Evolutionary conservation across 495 filamentous ascomycete genomes (phyloP), one percentile per base, ranked within the genome.

Genomic region (Cercophora scortea): DNA sequence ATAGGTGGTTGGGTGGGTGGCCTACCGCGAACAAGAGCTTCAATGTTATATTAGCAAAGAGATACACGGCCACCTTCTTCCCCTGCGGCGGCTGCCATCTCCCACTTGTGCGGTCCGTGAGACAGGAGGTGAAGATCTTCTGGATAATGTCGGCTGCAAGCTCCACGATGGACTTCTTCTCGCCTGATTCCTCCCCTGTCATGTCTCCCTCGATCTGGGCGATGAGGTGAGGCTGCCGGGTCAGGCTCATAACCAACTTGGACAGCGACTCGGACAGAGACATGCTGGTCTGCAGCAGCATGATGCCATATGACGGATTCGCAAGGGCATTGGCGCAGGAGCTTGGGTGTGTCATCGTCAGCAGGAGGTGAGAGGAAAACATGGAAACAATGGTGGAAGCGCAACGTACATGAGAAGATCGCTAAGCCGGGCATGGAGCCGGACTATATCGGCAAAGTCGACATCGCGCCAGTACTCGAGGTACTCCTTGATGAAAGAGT

Each of bases 1-100:
- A 19, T 18, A 10, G 35, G 7, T 8, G 11, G n/a, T 16, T n/a
- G n/a, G n/a, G n/a, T n/a, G n/a, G n/a, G 34, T 8, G 9, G 47
- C 67, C 42, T 71, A 87, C 86, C 66, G 88, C 85, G 60, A 95
- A 95, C 9, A 95, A 78, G 1, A 97, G 77, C 67, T 92, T 95
- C 32, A 97, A 69, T 16, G 90, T 90, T 32, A 95, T 72, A 58
- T 97, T 97, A 8, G 91, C 92, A 70, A 94, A 89, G 8, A 84
- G 75, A 61, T 96, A 94, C 42, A 96, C 91, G 0, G 88, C 91
- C 13, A 85, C 71, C 57, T 92, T 88, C 66, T 90, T 94, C 39
- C 91, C 89, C 53, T 88, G 82, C 7, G 88, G 87, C 58, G 79
- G 78, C 4, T 71, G 72, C 53, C 68, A 71, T 10, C 79, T 64